Percentiles rank a stretch among this genome's conserved stretches.
These are phyloP conservation scores for Pseudocercospora fuligena DNA, from an alignment of 2,329 filamentous ascomycete species.

Conservation along the genomic window DNA sequence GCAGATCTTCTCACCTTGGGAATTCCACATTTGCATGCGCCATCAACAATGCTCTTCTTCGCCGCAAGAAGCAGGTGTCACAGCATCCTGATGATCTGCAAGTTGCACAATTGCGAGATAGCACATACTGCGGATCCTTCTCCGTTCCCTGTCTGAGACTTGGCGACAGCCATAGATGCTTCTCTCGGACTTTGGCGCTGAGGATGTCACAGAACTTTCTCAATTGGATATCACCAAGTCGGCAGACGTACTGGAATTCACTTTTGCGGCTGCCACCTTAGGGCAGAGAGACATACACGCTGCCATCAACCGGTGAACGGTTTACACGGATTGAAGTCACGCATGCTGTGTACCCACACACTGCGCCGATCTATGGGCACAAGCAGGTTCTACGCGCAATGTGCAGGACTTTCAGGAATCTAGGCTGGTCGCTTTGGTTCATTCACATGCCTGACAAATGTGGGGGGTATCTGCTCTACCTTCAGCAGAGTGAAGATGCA, in stretches of 20 bases:
- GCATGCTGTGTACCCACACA: neutral
- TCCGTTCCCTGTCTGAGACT: neutral
- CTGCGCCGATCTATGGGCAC: neutral
- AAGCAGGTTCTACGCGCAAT: neutral
- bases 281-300: neutral
- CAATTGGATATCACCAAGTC: neutral
- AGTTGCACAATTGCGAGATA: neutral
- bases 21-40: neutral
- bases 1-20: neutral
- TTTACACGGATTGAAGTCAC: neutral
- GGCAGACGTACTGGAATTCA: too few species aligned
- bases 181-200: neutral
- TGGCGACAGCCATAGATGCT: neutral
- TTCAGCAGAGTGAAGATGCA: neutral
- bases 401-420: neutral
- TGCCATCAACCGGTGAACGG: neutral
- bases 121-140: neutral
- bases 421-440: neutral
- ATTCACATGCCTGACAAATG: neutral
- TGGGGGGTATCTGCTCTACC: neutral
- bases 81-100: neutral
- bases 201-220: neutral
- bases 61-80: neutral
- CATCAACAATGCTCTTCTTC: neutral
- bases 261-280: too few species aligned